phyloP scores from a whole-genome alignment of 306 rosid genomes.

The Sicyos baderoa region DNA sequence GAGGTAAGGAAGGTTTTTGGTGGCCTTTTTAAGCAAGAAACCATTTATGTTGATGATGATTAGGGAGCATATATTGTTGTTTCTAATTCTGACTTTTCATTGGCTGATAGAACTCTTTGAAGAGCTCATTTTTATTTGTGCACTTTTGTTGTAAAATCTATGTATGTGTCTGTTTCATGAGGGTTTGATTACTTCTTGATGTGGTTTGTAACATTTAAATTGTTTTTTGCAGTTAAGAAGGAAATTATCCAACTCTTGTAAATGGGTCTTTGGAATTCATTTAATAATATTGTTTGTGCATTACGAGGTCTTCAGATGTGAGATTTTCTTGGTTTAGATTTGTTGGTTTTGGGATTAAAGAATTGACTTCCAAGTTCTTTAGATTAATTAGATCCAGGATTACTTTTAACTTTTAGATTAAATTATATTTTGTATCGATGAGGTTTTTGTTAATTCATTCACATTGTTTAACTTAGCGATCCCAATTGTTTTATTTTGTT shows the following conservation, averaged over 20 bases:
- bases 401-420: not conserved
- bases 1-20: constrained; percentile 85
- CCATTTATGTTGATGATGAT: constrained; percentile 81
- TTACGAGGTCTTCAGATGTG: not conserved
- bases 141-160: constrained; percentile 3
- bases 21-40: constrained; percentile 86
- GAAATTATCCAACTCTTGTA: no score
- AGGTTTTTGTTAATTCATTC: no score
- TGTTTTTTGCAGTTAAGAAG: not conserved
- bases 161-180: not conserved
- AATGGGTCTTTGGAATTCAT: no score
- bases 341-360: not conserved
- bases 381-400: not conserved
- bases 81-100: not conserved
- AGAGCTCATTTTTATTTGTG: not conserved
- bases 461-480: no score
- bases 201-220: not conserved
- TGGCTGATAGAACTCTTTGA: constrained; percentile 7
- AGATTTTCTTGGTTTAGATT: not conserved
- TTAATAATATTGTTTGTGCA: no score
- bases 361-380: not conserved
- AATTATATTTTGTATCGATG: not conserved
- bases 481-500: not conserved
- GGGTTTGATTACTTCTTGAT: not conserved
- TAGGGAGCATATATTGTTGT: constrained; percentile 24